Conservation (phyloP, 345 rosid species). For the Eucalyptus fibrosa region DNA sequence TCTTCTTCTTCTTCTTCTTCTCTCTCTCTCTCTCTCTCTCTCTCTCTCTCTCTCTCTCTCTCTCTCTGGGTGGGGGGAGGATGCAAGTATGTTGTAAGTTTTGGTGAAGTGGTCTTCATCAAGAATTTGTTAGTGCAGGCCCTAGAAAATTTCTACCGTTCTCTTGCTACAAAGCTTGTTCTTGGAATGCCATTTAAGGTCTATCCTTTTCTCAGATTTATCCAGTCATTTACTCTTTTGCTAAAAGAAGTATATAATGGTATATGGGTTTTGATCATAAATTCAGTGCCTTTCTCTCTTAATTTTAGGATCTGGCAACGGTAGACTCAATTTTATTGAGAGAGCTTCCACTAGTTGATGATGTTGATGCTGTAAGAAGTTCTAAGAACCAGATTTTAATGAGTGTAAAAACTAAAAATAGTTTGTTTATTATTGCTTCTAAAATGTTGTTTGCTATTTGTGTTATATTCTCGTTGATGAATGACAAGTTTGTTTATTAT, state of each 20-base stretch:
- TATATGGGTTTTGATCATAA: background rate
- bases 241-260: background rate
- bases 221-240: background rate
- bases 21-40: background rate
- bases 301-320: conserved; percentile 25
- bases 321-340: conserved; percentile 48
- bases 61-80: background rate
- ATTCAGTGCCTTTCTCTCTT: background rate
- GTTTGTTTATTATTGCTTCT: too few species aligned
- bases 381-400: too few species aligned
- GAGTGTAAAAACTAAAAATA: too few species aligned
- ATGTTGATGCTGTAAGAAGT: too few species aligned
- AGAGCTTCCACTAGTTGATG: background rate
- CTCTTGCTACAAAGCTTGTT: conserved; percentile 82
- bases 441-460: background rate
- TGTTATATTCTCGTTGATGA: too few species aligned
- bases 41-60: background rate
- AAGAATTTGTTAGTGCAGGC: conserved; percentile 18
- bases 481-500: too few species aligned
- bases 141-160: conserved; percentile 78
- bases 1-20: too few species aligned
- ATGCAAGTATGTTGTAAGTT: background rate
- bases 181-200: conserved; percentile 99
- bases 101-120: background rate
- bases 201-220: background rate